Percentiles rank a stretch among this genome's conserved stretches.
phyloP scores from a whole-genome alignment of 2,329 filamentous ascomycete species.

The Podosphaera aphanis region DNA sequence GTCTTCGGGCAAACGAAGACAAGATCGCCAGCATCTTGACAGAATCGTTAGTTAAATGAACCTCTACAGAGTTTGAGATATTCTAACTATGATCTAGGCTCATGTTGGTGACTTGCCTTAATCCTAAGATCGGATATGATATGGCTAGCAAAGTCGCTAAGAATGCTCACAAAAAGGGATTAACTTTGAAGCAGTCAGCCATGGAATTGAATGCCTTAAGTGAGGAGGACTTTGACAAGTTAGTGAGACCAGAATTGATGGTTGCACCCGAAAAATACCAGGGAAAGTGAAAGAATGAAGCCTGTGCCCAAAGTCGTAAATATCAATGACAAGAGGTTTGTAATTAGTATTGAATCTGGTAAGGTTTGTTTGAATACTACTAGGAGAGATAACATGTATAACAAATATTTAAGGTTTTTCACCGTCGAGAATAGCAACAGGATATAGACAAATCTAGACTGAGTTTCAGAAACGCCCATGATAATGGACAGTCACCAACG shows the following conservation, averaged over 20 bases:
- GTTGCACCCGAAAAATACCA: constrained; percentile 50
- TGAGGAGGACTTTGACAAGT: constrained; percentile 68
- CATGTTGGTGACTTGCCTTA: constrained; percentile 95
- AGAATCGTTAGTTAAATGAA: constrained; percentile 48
- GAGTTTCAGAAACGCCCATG: too few relatives aligned
- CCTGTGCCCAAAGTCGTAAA: not conserved
- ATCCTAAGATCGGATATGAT: constrained; percentile 92
- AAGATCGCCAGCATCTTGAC: constrained; percentile 77
- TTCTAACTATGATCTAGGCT: constrained; percentile 29
- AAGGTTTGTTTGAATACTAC: too few relatives aligned
- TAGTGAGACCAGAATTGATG: constrained; percentile 90
- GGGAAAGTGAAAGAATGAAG: not conserved
- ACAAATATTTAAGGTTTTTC: too few relatives aligned
- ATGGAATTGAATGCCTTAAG: constrained; percentile 80
- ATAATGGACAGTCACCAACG: too few relatives aligned
- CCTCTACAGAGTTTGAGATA: constrained; percentile 4
- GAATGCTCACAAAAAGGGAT: constrained; percentile 95
- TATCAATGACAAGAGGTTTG: not conserved
- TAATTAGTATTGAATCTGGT: not conserved
- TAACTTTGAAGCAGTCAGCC: constrained; percentile 80
- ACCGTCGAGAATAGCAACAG: too few relatives aligned
- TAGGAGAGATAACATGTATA: too few relatives aligned
- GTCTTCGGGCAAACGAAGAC: constrained; percentile 79
- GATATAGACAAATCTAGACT: too few relatives aligned
- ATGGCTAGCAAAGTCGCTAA: constrained; percentile 95